Conservation (phyloP, 1,284 basidiomycete species). For the Pholiota adiposa region DNA sequence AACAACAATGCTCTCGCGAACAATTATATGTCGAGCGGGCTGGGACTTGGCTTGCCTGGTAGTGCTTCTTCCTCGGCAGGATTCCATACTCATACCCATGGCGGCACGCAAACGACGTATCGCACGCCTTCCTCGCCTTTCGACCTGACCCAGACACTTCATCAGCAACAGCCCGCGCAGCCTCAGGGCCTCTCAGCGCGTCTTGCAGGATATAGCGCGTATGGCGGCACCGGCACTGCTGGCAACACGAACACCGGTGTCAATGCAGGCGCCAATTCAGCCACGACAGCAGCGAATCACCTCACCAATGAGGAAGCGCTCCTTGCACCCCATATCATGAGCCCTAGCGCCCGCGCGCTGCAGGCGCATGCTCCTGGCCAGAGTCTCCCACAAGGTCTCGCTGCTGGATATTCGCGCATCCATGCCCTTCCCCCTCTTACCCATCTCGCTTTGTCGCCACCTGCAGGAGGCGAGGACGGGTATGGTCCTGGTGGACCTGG, state of each 20-base stretch:
- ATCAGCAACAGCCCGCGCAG: constrained; percentile 28
- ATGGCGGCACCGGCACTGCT: neutral
- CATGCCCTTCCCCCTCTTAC: constrained; percentile 68
- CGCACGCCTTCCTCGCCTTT: constrained; percentile 44
- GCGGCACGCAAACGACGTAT: constrained; percentile 37
- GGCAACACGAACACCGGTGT: neutral
- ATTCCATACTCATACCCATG: constrained; percentile 38
- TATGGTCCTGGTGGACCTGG: neutral
- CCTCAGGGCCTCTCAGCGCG: neutral
- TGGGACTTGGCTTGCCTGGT: constrained; percentile 30
- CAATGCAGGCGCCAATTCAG: neutral
- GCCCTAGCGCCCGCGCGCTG: constrained; percentile 69
- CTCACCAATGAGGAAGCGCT: constrained; percentile 11
- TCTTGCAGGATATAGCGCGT: neutral
- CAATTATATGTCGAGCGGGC: constrained; percentile 30
- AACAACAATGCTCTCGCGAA: constrained; percentile 27
- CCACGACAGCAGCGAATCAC: neutral
- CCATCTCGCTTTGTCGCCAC: constrained; percentile 43
- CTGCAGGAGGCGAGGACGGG: neutral
- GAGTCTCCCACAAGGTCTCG: constrained; percentile 85
- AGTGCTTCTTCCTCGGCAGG: constrained; percentile 23
- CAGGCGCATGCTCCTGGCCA: constrained; percentile 85
- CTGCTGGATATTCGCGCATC: constrained; percentile 84
- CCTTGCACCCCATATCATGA: constrained; percentile 40
- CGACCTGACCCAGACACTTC: constrained; percentile 45